Evolutionary conservation across 2,329 filamentous ascomycete genomes (phyloP).

Genomic region (Claviceps digitariae): DNA sequence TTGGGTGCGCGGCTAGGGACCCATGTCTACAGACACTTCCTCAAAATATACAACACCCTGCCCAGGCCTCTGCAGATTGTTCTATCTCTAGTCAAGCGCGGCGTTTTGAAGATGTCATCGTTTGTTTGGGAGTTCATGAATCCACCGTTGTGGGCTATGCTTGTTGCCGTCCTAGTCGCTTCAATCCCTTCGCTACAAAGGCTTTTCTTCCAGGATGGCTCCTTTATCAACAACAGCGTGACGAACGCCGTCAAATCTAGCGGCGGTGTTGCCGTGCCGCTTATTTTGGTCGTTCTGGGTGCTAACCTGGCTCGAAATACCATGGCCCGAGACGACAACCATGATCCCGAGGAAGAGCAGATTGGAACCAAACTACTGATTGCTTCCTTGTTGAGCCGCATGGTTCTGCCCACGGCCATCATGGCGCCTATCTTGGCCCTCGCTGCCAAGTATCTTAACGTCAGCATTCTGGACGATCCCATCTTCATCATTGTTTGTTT

Average conservation of each 20-base stretch:
- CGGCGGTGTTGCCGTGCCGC: slow-evolving; percentile 80
- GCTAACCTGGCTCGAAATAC: slow-evolving; percentile 92
- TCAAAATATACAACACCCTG: slow-evolving; percentile 22
- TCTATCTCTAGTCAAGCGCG: slow-evolving; percentile 17
- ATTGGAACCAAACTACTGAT: slow-evolving; percentile 67
- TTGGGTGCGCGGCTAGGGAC: slow-evolving; percentile 17
- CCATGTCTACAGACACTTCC: slow-evolving; percentile 11
- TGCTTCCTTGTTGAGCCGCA: slow-evolving; percentile 74
- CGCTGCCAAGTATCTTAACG: slow-evolving; percentile 75
- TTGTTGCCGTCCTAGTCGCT: slow-evolving; percentile 78
- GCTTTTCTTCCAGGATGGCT: slow-evolving; percentile 77
- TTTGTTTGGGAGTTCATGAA: slow-evolving; percentile 95
- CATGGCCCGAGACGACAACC: slow-evolving; percentile 49
- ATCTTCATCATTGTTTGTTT: slow-evolving; percentile 99
- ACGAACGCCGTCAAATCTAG: slow-evolving; percentile 76
- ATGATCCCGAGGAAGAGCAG: slow-evolving; percentile 55
- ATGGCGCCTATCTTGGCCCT: slow-evolving; percentile 86
- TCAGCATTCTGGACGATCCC: slow-evolving; percentile 92
- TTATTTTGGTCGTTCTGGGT: slow-evolving; percentile 90
- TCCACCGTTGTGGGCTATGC: slow-evolving; percentile 94
- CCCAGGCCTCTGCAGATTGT: slow-evolving; percentile 27
- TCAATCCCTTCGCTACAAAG: slow-evolving; percentile 71
- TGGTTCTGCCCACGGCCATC: slow-evolving; percentile 80
- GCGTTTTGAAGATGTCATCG: slow-evolving; percentile 34
- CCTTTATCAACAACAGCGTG: slow-evolving; percentile 85